Percentiles rank a stretch among this genome's conserved stretches.
Evolutionary conservation across 495 filamentous ascomycete species (phyloP).

Genomic region (Aspergillus bertholletiae): DNA sequence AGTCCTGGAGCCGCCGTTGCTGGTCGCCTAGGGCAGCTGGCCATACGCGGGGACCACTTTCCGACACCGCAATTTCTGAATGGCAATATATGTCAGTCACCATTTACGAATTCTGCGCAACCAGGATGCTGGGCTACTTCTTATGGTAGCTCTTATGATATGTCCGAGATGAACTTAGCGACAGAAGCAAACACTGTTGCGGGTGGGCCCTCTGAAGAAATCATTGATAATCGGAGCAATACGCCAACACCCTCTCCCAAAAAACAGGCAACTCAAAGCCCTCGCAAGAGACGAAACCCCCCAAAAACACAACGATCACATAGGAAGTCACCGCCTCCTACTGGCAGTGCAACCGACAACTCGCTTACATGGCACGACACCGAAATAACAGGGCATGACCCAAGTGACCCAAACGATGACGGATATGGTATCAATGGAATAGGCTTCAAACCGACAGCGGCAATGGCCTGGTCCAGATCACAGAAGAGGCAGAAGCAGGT

Average conservation of each 20-base stretch:
- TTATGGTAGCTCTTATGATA: slow-evolving; percentile 7
- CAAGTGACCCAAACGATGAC: slow-evolving; percentile 69
- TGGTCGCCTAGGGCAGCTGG: slow-evolving; percentile 59
- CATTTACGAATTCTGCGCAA: slow-evolving; percentile 9
- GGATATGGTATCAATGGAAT: slow-evolving; percentile 85
- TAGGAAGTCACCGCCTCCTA: slow-evolving; percentile 46
- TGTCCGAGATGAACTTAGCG: slow-evolving; percentile 18
- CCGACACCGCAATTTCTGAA: slow-evolving; percentile 23
- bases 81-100: slow-evolving; percentile 10
- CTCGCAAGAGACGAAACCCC: slow-evolving; percentile 25
- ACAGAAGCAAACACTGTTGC: neutral
- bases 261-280: slow-evolving; percentile 12
- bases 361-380: slow-evolving; percentile 77
- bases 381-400: slow-evolving; percentile 81
- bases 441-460: slow-evolving; percentile 84
- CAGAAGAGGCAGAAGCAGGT: slow-evolving; percentile 79
- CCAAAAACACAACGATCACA: slow-evolving; percentile 27
- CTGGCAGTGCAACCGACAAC: slow-evolving; percentile 28
- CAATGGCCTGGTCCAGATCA: slow-evolving; percentile 70
- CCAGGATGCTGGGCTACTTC: slow-evolving; percentile 8
- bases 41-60: slow-evolving; percentile 46
- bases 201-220: slow-evolving; percentile 2
- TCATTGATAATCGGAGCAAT: neutral
- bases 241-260: slow-evolving; percentile 16
- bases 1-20: slow-evolving; percentile 65